Evolutionary conservation across 78 protist genomes (phyloP).

Genomic region (Planoprotostelium fungivorum): DNA sequence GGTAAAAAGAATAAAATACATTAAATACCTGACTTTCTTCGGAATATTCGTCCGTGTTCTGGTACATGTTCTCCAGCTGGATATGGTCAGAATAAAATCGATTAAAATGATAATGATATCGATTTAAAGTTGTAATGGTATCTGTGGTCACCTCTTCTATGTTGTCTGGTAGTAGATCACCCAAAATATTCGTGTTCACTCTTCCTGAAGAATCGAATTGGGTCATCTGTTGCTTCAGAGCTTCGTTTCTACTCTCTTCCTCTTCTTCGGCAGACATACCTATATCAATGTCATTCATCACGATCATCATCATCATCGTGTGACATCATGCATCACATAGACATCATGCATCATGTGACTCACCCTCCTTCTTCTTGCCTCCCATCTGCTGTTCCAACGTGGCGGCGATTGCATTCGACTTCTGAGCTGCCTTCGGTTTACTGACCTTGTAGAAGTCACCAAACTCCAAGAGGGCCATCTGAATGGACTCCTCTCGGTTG

Average conservation of each 20-base stretch:
- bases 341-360: not conserved
- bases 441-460: not conserved
- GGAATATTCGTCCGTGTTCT: not conserved
- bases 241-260: not conserved
- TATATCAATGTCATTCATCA: no score
- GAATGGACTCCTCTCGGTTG: not conserved
- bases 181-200: not conserved
- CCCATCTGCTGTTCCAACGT: not conserved
- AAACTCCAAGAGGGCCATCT: not conserved
- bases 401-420: not conserved
- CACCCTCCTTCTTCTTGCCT: not conserved
- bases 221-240: not conserved
- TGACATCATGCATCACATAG: not conserved
- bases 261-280: not conserved
- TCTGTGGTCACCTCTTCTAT: not conserved
- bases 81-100: not conserved
- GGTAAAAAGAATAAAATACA: no score
- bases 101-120: not conserved
- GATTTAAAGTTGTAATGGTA: not conserved
- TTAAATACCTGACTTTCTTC: not conserved
- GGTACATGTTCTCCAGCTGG: not conserved
- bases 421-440: not conserved
- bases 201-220: no score
- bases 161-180: not conserved
- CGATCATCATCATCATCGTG: no score